Evolutionary conservation across 805 yeast genomes (phyloP).

Genomic region (Blastobotrys chiropterorum): DNA sequence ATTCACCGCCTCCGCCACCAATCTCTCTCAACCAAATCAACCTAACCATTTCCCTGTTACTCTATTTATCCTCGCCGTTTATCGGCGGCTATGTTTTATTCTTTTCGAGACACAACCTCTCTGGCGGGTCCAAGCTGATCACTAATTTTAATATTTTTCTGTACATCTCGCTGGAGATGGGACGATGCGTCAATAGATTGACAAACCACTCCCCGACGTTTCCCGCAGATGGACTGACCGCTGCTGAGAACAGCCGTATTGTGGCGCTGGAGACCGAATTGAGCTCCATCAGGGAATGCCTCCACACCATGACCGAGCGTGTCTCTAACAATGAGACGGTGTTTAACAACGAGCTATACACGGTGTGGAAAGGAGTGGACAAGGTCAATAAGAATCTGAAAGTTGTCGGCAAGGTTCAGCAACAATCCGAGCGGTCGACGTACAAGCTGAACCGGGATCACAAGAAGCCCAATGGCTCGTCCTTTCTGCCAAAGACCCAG

Average conservation of each 20-base stretch:
- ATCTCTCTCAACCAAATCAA: not conserved
- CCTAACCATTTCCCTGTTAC: conserved; percentile 5
- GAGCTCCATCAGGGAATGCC: not conserved
- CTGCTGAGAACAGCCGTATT: not conserved
- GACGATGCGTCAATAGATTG: conserved; percentile 16
- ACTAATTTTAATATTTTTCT: conserved; percentile 19
- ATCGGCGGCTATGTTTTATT: conserved; percentile 18
- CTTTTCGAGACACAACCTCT: conserved; percentile 13
- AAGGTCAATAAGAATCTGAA: conserved; percentile 5
- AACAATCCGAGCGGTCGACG: not conserved
- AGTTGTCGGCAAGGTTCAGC: conserved; percentile 1
- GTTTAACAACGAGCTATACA: conserved; percentile 9
- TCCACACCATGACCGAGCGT: conserved; percentile 2
- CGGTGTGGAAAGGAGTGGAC: conserved; percentile 13
- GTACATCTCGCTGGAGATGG: conserved; percentile 17
- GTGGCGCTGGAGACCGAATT: conserved; percentile 4
- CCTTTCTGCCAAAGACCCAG: not conserved
- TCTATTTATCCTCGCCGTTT: conserved; percentile 17
- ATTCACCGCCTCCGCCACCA: not conserved
- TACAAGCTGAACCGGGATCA: not conserved
- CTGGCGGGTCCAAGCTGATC: conserved; percentile 17
- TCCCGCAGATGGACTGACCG: not conserved
- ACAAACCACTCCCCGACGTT: not conserved
- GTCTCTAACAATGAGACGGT: conserved; percentile 9
- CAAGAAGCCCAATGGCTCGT: not conserved